phyloP scores from a whole-genome alignment of 306 rosid species.

The Lotus japonicus region DNA sequence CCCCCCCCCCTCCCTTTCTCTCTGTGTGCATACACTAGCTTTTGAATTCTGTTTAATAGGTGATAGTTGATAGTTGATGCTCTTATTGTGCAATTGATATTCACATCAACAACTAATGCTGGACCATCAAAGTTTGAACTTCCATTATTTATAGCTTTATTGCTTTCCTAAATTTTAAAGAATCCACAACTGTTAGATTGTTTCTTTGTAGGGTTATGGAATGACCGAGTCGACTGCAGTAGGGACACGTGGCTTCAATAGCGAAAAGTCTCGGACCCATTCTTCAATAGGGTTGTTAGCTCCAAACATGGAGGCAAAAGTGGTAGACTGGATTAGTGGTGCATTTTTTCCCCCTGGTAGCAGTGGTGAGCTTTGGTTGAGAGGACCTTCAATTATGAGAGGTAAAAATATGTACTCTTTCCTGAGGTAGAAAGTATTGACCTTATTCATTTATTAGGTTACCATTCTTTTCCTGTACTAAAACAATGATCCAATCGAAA shows the following conservation, averaged over 20 bases:
- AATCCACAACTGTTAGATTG: not conserved
- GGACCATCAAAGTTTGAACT: conserved; percentile 12
- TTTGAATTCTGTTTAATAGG: not conserved
- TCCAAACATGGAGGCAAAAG: conserved; percentile 85
- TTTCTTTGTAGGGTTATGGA: conserved; percentile 73
- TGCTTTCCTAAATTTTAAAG: conserved; percentile 15
- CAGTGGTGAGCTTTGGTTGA: conserved; percentile 78
- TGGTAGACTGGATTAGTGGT: conserved; percentile 57
- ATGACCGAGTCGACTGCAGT: conserved; percentile 87
- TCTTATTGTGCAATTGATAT: conserved; percentile 1
- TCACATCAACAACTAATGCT: not conserved
- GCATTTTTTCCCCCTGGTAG: conserved; percentile 62
- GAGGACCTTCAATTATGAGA: conserved; percentile 74
- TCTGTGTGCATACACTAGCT: not conserved
- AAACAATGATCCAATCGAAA: no score
- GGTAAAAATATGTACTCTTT: conserved; percentile 39
- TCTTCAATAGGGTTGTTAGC: conserved; percentile 78
- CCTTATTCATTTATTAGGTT: not conserved
- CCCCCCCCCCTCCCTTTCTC: no score
- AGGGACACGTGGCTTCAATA: conserved; percentile 82
- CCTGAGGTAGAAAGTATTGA: not conserved
- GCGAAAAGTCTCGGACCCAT: conserved; percentile 42
- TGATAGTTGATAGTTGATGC: not conserved
- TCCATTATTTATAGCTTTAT: not conserved
- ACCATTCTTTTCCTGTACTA: not conserved